Percentiles rank a stretch among this genome's conserved stretches.
Evolutionary conservation across 108 stramenopile genomes (phyloP).

Genomic region (Discostella stelligeroides): DNA sequence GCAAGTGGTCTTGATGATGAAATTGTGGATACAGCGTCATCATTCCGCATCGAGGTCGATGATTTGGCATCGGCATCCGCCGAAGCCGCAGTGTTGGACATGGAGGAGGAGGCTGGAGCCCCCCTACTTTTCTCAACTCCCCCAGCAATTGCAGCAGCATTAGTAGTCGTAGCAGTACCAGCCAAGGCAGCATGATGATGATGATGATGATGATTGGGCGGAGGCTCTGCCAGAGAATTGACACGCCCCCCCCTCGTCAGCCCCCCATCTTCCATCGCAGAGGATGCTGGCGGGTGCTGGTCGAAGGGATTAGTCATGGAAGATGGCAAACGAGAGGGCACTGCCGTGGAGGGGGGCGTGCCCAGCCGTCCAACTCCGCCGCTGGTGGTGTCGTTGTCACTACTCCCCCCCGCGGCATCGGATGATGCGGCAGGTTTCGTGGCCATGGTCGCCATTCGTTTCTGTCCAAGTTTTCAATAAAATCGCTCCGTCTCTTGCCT

Average conservation of each 20-base stretch:
- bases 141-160: background rate
- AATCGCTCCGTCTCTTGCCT: too few relatives aligned
- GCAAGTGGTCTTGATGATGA: too few relatives aligned
- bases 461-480: too few relatives aligned
- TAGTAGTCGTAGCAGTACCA: background rate
- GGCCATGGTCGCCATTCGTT: background rate
- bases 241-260: background rate
- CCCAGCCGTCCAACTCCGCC: background rate
- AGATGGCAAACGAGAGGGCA: conserved; percentile 4
- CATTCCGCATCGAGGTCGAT: too few relatives aligned
- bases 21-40: too few relatives aligned
- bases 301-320: conserved; percentile 1
- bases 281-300: background rate
- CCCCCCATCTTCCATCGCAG: conserved; percentile 9
- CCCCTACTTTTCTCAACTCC: background rate
- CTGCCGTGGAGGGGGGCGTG: conserved; percentile 12
- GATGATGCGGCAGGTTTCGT: background rate
- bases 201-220: background rate
- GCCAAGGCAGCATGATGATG: background rate
- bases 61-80: too few relatives aligned
- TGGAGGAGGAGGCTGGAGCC: background rate
- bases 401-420: background rate
- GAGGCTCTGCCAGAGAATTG: conserved; percentile 15
- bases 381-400: background rate
- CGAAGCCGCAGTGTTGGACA: background rate